phyloP scores from a whole-genome alignment of 2,329 filamentous ascomycete genomes.

The Aspergillus piperis region DNA sequence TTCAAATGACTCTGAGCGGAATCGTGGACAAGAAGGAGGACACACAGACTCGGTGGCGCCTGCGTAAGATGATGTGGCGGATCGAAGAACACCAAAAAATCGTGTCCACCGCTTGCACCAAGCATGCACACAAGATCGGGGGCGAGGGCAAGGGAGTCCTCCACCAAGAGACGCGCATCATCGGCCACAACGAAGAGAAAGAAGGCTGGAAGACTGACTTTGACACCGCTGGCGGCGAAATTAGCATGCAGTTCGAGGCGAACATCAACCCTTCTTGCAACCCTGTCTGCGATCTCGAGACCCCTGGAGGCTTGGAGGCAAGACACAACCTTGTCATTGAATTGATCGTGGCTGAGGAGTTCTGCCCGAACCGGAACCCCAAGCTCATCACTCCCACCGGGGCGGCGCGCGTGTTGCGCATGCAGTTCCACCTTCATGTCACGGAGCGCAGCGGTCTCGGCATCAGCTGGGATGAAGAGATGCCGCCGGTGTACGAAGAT shows the following conservation, averaged over 20 bases:
- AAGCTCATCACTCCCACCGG: slow-evolving; percentile 82
- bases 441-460: slow-evolving; percentile 84
- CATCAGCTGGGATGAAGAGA: slow-evolving; percentile 96
- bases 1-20: slow-evolving; percentile 82
- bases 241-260: slow-evolving; percentile 78
- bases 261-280: slow-evolving; percentile 62
- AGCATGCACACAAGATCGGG: slow-evolving; percentile 68
- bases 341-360: slow-evolving; percentile 92
- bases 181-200: slow-evolving; percentile 81
- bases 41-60: slow-evolving; percentile 78
- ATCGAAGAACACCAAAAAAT: slow-evolving; percentile 85
- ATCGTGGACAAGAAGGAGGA: slow-evolving; percentile 71
- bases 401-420: slow-evolving; percentile 84
- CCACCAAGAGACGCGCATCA: slow-evolving; percentile 73
- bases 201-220: slow-evolving; percentile 87
- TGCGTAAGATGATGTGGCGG: slow-evolving; percentile 90
- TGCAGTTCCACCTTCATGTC: slow-evolving; percentile 81
- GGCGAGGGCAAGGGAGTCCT: slow-evolving; percentile 68
- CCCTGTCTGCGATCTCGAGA: slow-evolving; percentile 76
- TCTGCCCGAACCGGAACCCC: slow-evolving; percentile 67
- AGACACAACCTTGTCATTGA: slow-evolving; percentile 86
- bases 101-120: slow-evolving; percentile 75
- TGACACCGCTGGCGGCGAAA: slow-evolving; percentile 66
- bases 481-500: slow-evolving; percentile 90
- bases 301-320: slow-evolving; percentile 72